A percentile compares a stretch with the other conserved stretches of the same genome.
Conservation (phyloP, 148 eudicot genomes). For the Silene uniflora region DNA sequence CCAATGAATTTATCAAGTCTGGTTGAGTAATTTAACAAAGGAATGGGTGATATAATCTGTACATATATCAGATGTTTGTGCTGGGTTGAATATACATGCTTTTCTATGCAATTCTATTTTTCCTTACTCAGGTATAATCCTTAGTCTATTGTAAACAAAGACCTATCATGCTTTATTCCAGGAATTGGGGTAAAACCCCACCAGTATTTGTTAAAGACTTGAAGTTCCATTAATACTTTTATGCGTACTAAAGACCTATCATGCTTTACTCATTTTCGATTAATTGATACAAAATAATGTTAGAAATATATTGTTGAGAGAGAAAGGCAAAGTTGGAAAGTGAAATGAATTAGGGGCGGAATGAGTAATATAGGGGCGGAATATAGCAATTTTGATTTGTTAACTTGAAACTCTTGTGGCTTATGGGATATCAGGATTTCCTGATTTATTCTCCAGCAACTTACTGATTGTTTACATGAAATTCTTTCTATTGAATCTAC, state of each 20-base stretch:
- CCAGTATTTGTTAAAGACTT: background rate
- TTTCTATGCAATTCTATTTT: background rate
- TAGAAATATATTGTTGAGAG: no score
- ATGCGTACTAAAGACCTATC: no score
- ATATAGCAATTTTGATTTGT: no score
- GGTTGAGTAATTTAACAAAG: background rate
- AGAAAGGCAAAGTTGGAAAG: no score
- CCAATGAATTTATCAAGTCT: slow-evolving; percentile 1
- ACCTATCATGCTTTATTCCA: background rate
- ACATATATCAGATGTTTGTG: background rate
- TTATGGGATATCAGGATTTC: background rate
- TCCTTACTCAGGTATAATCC: no score
- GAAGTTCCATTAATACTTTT: background rate
- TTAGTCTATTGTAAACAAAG: background rate
- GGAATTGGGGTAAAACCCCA: background rate
- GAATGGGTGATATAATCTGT: background rate
- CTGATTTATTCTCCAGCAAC: background rate
- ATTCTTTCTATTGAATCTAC: background rate
- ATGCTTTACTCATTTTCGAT: no score
- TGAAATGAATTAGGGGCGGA: no score
- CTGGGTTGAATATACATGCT: background rate
- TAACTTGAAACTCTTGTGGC: background rate
- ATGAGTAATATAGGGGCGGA: no score
- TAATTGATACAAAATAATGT: no score
- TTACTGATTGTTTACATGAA: background rate